Percentiles rank a stretch among this genome's conserved stretches.
These are phyloP conservation scores for Pseudogymnoascus sp. DNA, from an alignment of 2,329 filamentous ascomycete species.

Conservation along the genomic window DNA sequence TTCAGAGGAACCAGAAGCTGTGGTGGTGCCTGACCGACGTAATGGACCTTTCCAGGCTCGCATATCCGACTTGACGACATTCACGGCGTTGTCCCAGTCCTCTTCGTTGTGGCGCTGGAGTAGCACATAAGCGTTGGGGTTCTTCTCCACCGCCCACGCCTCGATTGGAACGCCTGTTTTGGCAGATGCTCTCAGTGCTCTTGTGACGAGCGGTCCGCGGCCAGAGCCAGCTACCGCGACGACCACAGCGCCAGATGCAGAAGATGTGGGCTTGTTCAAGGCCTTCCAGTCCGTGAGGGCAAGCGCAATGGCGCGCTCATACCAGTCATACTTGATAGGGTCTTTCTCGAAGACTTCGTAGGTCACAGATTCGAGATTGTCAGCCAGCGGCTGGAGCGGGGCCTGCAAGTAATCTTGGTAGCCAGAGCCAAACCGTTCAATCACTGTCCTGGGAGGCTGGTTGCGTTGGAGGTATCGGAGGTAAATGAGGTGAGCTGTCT, in stretches of 20 bases:
- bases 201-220: conserved; percentile 81
- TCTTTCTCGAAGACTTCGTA: conserved; percentile 99
- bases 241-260: conserved; percentile 61
- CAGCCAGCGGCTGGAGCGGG: conserved; percentile 84
- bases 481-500: conserved; percentile 65
- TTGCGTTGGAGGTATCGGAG: conserved; percentile 75
- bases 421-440: conserved; percentile 62
- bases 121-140: conserved; percentile 93
- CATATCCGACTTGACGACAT: conserved; percentile 94
- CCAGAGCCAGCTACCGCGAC: conserved; percentile 91
- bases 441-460: conserved; percentile 56
- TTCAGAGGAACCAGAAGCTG: conserved; percentile 30
- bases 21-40: conserved; percentile 33
- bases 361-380: conserved; percentile 93
- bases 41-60: conserved; percentile 83
- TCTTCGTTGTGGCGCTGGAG: conserved; percentile 76
- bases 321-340: conserved; percentile 95
- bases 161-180: conserved; percentile 69
- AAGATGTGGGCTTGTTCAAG: conserved; percentile 65
- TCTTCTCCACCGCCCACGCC: conserved; percentile 93
- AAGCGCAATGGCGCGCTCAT: conserved; percentile 73
- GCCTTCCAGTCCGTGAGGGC: conserved; percentile 73
- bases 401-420: conserved; percentile 95
- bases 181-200: conserved; percentile 72
- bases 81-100: conserved; percentile 73